Evolutionary conservation across 2,329 filamentous ascomycete species (phyloP).

Genomic region (Macrophomina tecta): DNA sequence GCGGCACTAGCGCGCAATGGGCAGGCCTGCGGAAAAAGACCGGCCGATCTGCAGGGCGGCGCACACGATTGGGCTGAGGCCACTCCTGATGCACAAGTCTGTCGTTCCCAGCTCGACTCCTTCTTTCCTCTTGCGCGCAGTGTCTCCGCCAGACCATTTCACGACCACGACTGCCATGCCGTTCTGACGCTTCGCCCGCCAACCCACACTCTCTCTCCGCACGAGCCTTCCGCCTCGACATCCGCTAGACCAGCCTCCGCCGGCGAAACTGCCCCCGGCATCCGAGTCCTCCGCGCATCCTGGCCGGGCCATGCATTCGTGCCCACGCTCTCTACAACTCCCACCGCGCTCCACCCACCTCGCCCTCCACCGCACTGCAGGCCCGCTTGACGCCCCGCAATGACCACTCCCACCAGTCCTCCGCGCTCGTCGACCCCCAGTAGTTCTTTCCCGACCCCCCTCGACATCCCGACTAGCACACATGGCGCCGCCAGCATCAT

Average conservation of each 20-base stretch:
- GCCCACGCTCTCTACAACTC: slow-evolving; percentile 24
- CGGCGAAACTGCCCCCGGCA: slow-evolving; percentile 7
- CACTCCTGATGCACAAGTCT: slow-evolving; percentile 13
- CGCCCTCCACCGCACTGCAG: slow-evolving; percentile 21
- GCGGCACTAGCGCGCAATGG: slow-evolving; percentile 2
- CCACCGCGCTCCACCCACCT: slow-evolving; percentile 33
- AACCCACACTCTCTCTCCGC: slow-evolving; percentile 25
- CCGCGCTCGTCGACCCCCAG: slow-evolving; percentile 32
- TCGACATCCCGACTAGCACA: slow-evolving; percentile 29
- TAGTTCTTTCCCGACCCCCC: slow-evolving; percentile 32
- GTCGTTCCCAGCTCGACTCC: slow-evolving; percentile 1
- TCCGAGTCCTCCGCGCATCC: slow-evolving; percentile 17
- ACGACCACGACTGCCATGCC: slow-evolving; percentile 20
- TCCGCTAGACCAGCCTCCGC: neutral
- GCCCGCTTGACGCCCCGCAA: slow-evolving; percentile 31
- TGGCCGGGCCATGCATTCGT: slow-evolving; percentile 24
- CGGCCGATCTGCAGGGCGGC: slow-evolving; percentile 24
- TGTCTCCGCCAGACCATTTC: neutral
- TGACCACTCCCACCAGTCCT: slow-evolving; percentile 41
- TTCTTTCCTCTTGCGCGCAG: slow-evolving; percentile 13
- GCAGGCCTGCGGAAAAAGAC: slow-evolving; percentile 7
- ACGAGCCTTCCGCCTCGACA: slow-evolving; percentile 12
- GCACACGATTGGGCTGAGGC: slow-evolving; percentile 17
- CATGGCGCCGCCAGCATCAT: slow-evolving; percentile 33
- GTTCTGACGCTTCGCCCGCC: slow-evolving; percentile 15